phyloP scores from a whole-genome alignment of 2,329 filamentous ascomycete species.

The Thielaviopsis musarum region DNA sequence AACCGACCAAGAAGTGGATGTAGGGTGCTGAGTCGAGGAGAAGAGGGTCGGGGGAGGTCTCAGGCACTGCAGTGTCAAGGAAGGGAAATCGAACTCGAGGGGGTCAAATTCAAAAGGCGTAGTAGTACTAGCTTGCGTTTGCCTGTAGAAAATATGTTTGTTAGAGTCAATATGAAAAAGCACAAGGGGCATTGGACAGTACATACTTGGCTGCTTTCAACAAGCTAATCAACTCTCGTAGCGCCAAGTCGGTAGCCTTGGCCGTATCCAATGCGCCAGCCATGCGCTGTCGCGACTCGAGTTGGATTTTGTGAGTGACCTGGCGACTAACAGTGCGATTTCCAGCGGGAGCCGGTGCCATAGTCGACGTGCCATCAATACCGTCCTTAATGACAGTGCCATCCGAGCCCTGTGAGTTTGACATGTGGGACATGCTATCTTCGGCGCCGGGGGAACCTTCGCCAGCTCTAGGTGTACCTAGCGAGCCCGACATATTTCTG shows the following conservation, averaged over 20 bases:
- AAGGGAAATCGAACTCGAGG: conserved; percentile 69
- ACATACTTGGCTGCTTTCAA: conserved; percentile 68
- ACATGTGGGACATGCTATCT: conserved; percentile 19
- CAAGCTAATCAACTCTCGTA: conserved; percentile 67
- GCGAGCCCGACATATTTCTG: conserved; percentile 41
- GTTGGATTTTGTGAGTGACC: conserved; percentile 39
- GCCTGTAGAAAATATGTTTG: not conserved
- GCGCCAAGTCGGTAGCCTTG: conserved; percentile 65
- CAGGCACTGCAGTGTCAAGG: conserved; percentile 66
- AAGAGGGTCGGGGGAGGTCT: conserved; percentile 68
- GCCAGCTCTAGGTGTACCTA: conserved; percentile 29
- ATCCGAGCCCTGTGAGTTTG: conserved; percentile 7
- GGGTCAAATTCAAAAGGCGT: conserved; percentile 68
- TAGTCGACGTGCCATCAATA: not conserved
- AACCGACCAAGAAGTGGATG: conserved; percentile 65
- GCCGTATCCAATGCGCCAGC: conserved; percentile 63
- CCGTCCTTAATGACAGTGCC: not conserved
- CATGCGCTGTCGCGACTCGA: conserved; percentile 46
- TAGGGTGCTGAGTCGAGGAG: conserved; percentile 62
- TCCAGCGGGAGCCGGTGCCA: conserved; percentile 23
- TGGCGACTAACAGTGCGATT: conserved; percentile 33
- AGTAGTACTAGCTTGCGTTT: conserved; percentile 4
- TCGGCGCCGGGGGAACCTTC: conserved; percentile 19
- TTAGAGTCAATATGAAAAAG: not conserved
- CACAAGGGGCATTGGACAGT: conserved; percentile 15